These are phyloP conservation scores for Penicillium waksmanii DNA, from an alignment of 495 filamentous ascomycete genomes.

Conservation along the genomic window DNA sequence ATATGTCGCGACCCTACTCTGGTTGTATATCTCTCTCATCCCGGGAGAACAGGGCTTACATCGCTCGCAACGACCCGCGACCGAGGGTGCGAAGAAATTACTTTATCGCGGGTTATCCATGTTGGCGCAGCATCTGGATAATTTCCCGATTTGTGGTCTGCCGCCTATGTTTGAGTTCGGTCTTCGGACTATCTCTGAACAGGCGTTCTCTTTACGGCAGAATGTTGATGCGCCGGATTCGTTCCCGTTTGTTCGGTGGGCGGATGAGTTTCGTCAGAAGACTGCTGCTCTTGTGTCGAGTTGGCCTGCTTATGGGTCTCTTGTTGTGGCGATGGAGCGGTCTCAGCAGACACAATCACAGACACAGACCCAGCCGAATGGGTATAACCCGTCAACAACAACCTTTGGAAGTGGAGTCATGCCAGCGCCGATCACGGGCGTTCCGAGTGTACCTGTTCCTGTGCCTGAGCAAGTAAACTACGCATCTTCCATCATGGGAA, in stretches of 20 bases:
- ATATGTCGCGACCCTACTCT: slow-evolving; percentile 51
- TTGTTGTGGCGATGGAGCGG: slow-evolving; percentile 37
- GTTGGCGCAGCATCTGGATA: slow-evolving; percentile 50
- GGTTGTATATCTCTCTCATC: slow-evolving; percentile 46
- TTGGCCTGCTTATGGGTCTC: slow-evolving; percentile 46
- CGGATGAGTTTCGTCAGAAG: slow-evolving; percentile 42
- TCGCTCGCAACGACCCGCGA: slow-evolving; percentile 41
- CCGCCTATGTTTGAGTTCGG: slow-evolving; percentile 51
- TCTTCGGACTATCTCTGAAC: slow-evolving; percentile 44
- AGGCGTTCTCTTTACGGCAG: slow-evolving; percentile 40
- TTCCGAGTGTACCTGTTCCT: not conserved
- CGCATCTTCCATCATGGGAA: slow-evolving; percentile 41
- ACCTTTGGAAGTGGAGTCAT: not conserved
- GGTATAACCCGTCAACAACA: not conserved
- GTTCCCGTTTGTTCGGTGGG: slow-evolving; percentile 47
- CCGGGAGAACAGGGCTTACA: slow-evolving; percentile 39
- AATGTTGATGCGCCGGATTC: slow-evolving; percentile 34
- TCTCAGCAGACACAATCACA: slow-evolving; percentile 26
- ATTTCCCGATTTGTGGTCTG: slow-evolving; percentile 50
- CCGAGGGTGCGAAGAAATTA: slow-evolving; percentile 49
- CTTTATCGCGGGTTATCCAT: slow-evolving; percentile 47
- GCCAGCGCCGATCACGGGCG: not conserved
- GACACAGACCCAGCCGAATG: slow-evolving; percentile 14
- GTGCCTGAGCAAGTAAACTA: slow-evolving; percentile 22
- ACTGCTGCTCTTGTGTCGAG: slow-evolving; percentile 28